These are phyloP conservation scores for Mariannaea sp. DNA, from an alignment of 2,329 filamentous ascomycete species.

Conservation along the genomic window DNA sequence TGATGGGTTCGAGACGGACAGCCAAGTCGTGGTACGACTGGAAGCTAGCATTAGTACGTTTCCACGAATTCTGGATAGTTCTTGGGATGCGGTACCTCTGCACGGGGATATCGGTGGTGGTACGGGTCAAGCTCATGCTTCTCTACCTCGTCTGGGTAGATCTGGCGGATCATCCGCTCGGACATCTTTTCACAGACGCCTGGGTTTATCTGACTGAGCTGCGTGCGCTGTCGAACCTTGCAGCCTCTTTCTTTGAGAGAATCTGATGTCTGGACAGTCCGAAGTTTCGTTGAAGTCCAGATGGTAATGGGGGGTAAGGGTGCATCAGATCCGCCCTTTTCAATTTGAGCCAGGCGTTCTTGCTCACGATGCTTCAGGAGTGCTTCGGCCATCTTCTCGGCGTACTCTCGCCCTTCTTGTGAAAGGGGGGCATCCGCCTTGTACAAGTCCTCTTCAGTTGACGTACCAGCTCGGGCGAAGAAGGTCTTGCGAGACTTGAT, in stretches of 20 bases:
- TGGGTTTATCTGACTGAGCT: slow-evolving; percentile 97
- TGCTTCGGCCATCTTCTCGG: slow-evolving; percentile 82
- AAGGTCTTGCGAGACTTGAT: slow-evolving; percentile 95
- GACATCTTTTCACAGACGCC: slow-evolving; percentile 95
- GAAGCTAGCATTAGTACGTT: slow-evolving; percentile 8
- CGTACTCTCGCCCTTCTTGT: slow-evolving; percentile 78
- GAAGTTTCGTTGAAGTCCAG: slow-evolving; percentile 91
- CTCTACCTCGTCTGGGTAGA: slow-evolving; percentile 87
- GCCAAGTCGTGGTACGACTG: slow-evolving; percentile 98
- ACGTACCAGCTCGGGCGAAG: slow-evolving; percentile 86
- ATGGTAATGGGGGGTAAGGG: slow-evolving; percentile 82
- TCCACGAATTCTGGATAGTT: background rate
- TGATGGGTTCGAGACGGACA: slow-evolving; percentile 97
- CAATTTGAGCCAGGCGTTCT: slow-evolving; percentile 72
- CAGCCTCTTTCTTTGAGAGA: slow-evolving; percentile 80
- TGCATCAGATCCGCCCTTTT: slow-evolving; percentile 68
- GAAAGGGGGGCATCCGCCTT: slow-evolving; percentile 88
- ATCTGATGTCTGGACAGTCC: slow-evolving; percentile 88
- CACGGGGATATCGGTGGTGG: slow-evolving; percentile 92
- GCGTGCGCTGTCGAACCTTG: slow-evolving; percentile 86
- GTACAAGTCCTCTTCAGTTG: slow-evolving; percentile 87
- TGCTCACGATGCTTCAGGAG: slow-evolving; percentile 82
- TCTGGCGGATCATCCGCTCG: slow-evolving; percentile 75
- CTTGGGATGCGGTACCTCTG: slow-evolving; percentile 65
- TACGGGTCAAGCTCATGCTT: slow-evolving; percentile 96